Evolutionary conservation across 73 alveolate genomes (phyloP).

Genomic region (Paramecium octaurelia): DNA sequence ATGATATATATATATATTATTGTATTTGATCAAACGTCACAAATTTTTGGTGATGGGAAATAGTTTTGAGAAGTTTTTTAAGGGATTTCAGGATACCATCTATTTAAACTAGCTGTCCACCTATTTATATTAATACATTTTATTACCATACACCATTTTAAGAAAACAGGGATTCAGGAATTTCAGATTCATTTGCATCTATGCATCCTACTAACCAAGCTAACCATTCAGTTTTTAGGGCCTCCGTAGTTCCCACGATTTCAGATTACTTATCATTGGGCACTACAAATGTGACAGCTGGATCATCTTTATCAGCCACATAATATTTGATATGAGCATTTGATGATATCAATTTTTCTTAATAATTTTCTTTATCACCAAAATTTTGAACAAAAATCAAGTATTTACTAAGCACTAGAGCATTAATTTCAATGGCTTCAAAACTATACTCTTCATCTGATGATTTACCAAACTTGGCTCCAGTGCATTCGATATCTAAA

Average conservation of each 20-base stretch:
- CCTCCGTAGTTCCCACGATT: neutral
- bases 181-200: slow-evolving; percentile 9
- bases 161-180: neutral
- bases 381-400: slow-evolving; percentile 17
- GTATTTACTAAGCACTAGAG: neutral
- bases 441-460: neutral
- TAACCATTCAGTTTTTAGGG: neutral
- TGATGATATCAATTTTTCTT: neutral
- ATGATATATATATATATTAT: neutral
- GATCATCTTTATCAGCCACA: neutral
- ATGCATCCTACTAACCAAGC: slow-evolving; percentile 47
- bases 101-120: slow-evolving; percentile 36
- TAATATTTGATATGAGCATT: slow-evolving; percentile 22
- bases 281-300: neutral
- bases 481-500: neutral
- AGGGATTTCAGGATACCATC: neutral
- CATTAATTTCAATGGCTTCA: neutral
- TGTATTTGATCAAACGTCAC: neutral
- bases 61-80: neutral
- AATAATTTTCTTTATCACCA: slow-evolving; percentile 3
- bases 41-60: slow-evolving; percentile 1
- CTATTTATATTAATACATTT: neutral
- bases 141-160: slow-evolving; percentile 47
- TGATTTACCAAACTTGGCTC: neutral
- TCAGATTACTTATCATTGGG: neutral